Evolutionary conservation across 2,329 filamentous ascomycete species (phyloP).

Genomic region (Neoscytalidium dimidiatum): DNA sequence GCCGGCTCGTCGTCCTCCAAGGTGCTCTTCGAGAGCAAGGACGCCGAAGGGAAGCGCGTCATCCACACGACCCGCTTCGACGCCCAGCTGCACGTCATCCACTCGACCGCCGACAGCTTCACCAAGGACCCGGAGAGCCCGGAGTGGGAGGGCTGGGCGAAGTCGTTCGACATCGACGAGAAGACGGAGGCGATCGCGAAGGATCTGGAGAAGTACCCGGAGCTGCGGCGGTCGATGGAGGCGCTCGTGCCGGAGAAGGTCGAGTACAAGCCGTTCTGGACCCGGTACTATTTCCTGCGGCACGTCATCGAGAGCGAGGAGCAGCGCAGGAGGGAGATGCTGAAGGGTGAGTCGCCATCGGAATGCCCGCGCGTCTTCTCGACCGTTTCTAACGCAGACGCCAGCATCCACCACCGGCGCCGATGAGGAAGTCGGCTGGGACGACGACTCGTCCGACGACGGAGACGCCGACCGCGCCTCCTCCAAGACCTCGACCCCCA

Average conservation of each 20-base stretch:
- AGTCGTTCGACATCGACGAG: constrained; percentile 74
- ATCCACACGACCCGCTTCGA: constrained; percentile 95
- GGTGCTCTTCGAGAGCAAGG: constrained; percentile 91
- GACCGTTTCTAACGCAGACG: not conserved
- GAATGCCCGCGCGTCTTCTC: too few relatives aligned
- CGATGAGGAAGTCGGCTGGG: constrained; percentile 68
- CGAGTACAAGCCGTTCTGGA: constrained; percentile 90
- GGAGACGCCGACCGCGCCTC: constrained; percentile 21
- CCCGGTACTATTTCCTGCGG: constrained; percentile 90
- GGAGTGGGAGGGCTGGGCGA: constrained; percentile 74
- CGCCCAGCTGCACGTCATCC: constrained; percentile 92
- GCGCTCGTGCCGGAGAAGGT: constrained; percentile 90
- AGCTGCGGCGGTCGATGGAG: constrained; percentile 88
- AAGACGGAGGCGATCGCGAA: constrained; percentile 82
- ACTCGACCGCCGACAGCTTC: constrained; percentile 79
- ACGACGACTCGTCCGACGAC: constrained; percentile 52
- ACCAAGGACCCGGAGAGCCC: constrained; percentile 74
- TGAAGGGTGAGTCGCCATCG: constrained; percentile 87
- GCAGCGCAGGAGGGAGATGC: constrained; percentile 79
- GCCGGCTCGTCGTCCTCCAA: constrained; percentile 51
- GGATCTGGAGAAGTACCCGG: constrained; percentile 83
- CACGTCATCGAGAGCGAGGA: constrained; percentile 94
- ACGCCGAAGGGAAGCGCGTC: constrained; percentile 83
- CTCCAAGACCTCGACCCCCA: constrained; percentile 21
- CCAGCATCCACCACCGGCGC: constrained; percentile 43